Evolutionary conservation across 768 basidiomycete species (phyloP), one percentile per base, ranked within the genome.

Genomic region (Cyathus striatus): DNA sequence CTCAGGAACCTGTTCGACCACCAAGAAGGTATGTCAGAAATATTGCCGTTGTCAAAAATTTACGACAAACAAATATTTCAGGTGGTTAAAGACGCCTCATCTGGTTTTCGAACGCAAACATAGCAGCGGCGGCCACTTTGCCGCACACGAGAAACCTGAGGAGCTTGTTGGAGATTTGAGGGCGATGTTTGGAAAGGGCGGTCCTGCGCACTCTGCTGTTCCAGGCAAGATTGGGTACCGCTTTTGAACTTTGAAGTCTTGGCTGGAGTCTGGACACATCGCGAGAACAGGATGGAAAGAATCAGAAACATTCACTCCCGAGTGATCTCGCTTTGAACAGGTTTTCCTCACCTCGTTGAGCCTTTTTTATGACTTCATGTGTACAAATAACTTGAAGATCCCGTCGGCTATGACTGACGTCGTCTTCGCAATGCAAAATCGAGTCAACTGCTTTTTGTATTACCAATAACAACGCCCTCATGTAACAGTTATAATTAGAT

Each of bases 41-140:
- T 42, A 32, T 41, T 32, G 20, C 0, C 13, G 23, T 37, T 23
- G 26, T 33, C 23, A 23, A 12, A 26, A 13, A 44, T 7, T 20
- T 18, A 27, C 9, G 33, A 13, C 14, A 14, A 25, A 3, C 23
- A 39, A 3, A 32, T 38, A 22, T 38, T 26, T 35, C 39, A 59
- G 59, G 21, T 58, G 58, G 57, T 41, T 46, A 20, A 5, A 12
- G 10, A 18, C 35, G 21, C 35, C 46, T 4, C 50, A 51, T 26
- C 30, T 56, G 17, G 47, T 59, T 12, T 57, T 55, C 23, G 60
- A 63, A 37, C 52, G 58, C 6, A 56, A 63, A 6, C 73, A 74
- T 39, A 55, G 56, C 12, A 49, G 43, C 2, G 75, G 75, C 2
- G 73, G 75, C 1, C 75, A 75, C 49, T 76, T 77, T 49, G 68